A percentile compares a stretch with the other conserved stretches of the same genome.
Evolutionary conservation across 495 filamentous ascomycete species (phyloP).

Genomic region (Daldinia vernicosa): DNA sequence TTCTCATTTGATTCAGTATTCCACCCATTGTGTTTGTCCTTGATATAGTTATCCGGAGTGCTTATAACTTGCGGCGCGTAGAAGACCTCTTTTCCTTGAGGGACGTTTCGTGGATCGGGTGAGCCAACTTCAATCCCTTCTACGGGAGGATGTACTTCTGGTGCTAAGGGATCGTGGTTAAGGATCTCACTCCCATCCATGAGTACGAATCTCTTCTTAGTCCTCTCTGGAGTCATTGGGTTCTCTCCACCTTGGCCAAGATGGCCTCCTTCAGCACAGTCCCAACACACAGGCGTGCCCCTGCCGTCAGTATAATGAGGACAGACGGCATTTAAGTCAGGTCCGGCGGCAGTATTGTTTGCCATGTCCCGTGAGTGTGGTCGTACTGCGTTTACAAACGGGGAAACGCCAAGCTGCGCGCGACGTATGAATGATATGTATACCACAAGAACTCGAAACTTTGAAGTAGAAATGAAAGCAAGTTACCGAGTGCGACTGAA

Average conservation of each 20-base stretch:
- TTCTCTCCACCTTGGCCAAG: neutral
- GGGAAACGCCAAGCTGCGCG: neutral
- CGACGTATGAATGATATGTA: neutral
- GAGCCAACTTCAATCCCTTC: conserved; percentile 35
- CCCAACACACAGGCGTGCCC: conserved; percentile 33
- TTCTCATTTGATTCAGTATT: neutral
- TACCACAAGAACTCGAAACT: neutral
- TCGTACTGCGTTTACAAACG: neutral
- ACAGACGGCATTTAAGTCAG: neutral
- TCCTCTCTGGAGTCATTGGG: neutral
- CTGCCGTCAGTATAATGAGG: conserved; percentile 20
- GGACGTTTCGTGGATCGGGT: conserved; percentile 8
- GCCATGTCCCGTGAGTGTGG: neutral
- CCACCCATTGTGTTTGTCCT: neutral
- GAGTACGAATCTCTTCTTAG: neutral
- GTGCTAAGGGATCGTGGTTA: conserved; percentile 13
- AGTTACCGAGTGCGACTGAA: neutral
- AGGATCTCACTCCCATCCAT: neutral
- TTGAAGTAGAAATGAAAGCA: neutral
- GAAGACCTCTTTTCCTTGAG: conserved; percentile 32
- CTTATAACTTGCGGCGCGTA: neutral
- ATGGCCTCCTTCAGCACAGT: conserved; percentile 35
- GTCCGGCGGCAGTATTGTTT: neutral
- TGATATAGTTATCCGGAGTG: neutral
- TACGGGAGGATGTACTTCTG: conserved; percentile 22